These are phyloP conservation scores for Biscogniauxia mediterranea DNA, from an alignment of 2,329 filamentous ascomycete species.

Conservation along the genomic window DNA sequence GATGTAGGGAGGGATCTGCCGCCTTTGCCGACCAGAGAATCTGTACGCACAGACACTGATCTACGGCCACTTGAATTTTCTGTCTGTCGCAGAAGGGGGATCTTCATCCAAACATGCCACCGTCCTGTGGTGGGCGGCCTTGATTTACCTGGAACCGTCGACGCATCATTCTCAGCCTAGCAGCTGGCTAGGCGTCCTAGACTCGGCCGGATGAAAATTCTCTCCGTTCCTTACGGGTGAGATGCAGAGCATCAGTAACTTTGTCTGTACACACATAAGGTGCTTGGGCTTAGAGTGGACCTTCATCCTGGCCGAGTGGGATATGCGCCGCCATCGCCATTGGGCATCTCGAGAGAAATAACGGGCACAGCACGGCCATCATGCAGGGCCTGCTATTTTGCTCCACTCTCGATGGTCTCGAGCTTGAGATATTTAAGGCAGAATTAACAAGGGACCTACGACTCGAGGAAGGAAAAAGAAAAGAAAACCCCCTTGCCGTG, in stretches of 20 bases:
- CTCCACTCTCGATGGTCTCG: not conserved
- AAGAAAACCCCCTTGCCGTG: not conserved
- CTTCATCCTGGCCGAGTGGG: not conserved
- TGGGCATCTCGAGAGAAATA: not conserved
- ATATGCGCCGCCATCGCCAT: not conserved
- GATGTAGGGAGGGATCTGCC: not conserved
- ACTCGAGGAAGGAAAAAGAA: not conserved
- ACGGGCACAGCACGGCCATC: not conserved
- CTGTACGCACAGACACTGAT: conserved; percentile 16
- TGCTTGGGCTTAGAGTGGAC: not conserved
- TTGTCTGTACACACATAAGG: not conserved
- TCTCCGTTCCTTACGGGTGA: not conserved
- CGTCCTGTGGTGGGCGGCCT: not conserved
- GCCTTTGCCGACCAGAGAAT: conserved; percentile 1
- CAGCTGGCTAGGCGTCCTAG: not conserved
- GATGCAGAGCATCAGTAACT: not conserved
- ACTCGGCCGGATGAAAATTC: not conserved
- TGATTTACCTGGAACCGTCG: not conserved
- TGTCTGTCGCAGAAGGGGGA: conserved; percentile 1
- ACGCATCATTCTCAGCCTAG: not conserved
- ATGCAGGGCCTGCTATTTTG: not conserved
- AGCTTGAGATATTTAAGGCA: not conserved
- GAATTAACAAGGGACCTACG: not conserved
- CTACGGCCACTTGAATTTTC: conserved; percentile 5
- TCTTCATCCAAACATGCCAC: not conserved